Evolutionary conservation across 2,329 filamentous ascomycete genomes (phyloP), one percentile per base, ranked within the genome.

Genomic region (Atkinsonella hypoxylon): DNA sequence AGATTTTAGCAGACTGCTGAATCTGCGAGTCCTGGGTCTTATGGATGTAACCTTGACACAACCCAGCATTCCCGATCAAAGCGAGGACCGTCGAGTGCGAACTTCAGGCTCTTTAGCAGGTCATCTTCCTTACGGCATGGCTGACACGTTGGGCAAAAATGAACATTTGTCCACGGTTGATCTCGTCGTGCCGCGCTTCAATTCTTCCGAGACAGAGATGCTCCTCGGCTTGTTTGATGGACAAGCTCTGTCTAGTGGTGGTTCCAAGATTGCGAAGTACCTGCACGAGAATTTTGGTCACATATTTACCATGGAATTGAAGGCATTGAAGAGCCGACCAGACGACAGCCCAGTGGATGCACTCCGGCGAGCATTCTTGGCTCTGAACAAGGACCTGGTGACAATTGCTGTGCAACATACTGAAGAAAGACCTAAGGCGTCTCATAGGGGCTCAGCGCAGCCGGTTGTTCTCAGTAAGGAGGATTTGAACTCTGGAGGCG

Each of bases 41-140:
- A 98, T 98, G 90, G 93, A 98, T 70, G 93, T 98, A 30, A 98
- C 93, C 0, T 78, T 97, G 55, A 96, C 88, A 17, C 89, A 91
- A 45, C 88, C 89, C 3, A 94, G 85, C 45, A 90, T 97, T 46
- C 93, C 93, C 0, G 93, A 98, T 61, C 87, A 97, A 65, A 95
- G 85, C 55, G 90, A 97, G 65, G 91, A 98, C 64, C 82, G 90
- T 53, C 87, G 93, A 75, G 89, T 98, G 50, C 82, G 93, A 61
- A 97, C 93, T n/a, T 94, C 93, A 30, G 90, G 90, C n/a, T 95
- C 91, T 1, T 71, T 91, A 51, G 90, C 94, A 18, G 91, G 91
- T 2, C 85, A 88, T 32, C 79, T 98, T 67, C 85, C 89, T 1
- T 98, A 98, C 61, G 93, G 93, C 54, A 96, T 98, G 90, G 93